These are phyloP conservation scores for Hypoxylon sp. DNA, from an alignment of 2,329 filamentous ascomycete genomes.

Conservation along the genomic window DNA sequence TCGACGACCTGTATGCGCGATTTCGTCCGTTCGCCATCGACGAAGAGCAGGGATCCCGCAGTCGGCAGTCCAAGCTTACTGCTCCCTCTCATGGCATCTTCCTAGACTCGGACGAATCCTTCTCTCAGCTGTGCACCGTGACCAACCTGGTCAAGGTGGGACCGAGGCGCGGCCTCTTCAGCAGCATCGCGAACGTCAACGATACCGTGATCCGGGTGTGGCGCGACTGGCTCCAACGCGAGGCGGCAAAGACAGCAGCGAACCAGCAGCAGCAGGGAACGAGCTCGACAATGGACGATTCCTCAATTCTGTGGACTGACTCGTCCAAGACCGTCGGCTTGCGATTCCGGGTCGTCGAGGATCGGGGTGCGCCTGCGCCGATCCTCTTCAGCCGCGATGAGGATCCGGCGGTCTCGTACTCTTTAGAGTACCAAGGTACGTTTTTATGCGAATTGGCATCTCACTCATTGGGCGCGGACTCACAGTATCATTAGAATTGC, in stretches of 20 bases:
- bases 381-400: conserved; percentile 69
- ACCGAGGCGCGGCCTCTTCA: conserved; percentile 69
- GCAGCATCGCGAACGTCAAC: conserved; percentile 73
- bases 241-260: conserved; percentile 45
- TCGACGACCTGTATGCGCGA: conserved; percentile 73
- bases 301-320: conserved; percentile 75
- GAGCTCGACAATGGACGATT: conserved; percentile 41
- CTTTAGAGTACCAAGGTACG: conserved; percentile 78
- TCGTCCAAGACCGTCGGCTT: conserved; percentile 72
- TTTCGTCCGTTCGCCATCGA: conserved; percentile 74
- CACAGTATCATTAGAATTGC: conserved; percentile 66
- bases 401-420: conserved; percentile 75
- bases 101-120: conserved; percentile 77
- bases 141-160: conserved; percentile 76
- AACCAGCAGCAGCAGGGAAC: conserved; percentile 48
- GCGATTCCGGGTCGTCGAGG: conserved; percentile 71
- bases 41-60: conserved; percentile 50
- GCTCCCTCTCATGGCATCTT: conserved; percentile 68
- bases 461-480: conserved; percentile 9
- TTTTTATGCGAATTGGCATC: conserved; percentile 3
- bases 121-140: conserved; percentile 78
- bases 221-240: conserved; percentile 74
- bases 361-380: conserved; percentile 59
- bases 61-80: conserved; percentile 40
- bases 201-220: conserved; percentile 78